Conservation (phyloP, 75 land plant species). For the Pinus tabuliformis region DNA sequence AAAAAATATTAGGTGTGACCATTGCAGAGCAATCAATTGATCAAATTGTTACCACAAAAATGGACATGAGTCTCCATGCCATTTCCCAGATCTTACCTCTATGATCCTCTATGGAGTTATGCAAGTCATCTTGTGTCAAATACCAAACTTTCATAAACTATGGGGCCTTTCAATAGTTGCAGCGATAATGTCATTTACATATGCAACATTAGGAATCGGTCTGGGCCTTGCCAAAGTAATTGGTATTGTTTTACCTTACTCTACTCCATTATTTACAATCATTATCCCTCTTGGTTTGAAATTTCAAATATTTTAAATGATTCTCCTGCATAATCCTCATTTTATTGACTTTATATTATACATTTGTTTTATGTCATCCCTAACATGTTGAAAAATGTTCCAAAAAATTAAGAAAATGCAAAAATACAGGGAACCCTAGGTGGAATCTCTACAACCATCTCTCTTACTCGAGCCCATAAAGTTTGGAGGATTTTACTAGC, state of each 20-base stretch:
- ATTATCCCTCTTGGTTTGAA: background rate
- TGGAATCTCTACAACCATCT: conserved; percentile 34
- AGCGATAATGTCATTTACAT: conserved; percentile 24
- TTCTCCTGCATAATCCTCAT: background rate
- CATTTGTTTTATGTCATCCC: background rate
- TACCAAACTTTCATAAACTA: conserved; percentile 19
- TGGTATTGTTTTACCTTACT: conserved; percentile 6
- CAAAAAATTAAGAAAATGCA: conserved; percentile 47
- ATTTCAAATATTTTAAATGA: background rate
- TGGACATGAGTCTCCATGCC: conserved; percentile 16
- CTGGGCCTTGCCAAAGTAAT: conserved; percentile 17
- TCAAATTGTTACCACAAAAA: conserved; percentile 21
- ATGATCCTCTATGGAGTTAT: conserved; percentile 22
- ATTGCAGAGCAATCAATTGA: conserved; percentile 23
- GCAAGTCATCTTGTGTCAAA: conserved; percentile 18
- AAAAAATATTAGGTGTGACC: background rate
- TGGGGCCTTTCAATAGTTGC: conserved; percentile 30
- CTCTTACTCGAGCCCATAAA: conserved; percentile 26
- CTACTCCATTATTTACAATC: background rate
- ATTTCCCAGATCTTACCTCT: conserved; percentile 3
- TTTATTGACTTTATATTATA: too few relatives aligned
- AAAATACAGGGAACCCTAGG: conserved; percentile 43
- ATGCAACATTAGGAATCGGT: conserved; percentile 24
- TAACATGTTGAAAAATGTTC: background rate
- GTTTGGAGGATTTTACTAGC: conserved; percentile 64